These are phyloP conservation scores for Eragrostis nindensis DNA, from an alignment of 176 grass and related monocot species.

Conservation along the genomic window DNA sequence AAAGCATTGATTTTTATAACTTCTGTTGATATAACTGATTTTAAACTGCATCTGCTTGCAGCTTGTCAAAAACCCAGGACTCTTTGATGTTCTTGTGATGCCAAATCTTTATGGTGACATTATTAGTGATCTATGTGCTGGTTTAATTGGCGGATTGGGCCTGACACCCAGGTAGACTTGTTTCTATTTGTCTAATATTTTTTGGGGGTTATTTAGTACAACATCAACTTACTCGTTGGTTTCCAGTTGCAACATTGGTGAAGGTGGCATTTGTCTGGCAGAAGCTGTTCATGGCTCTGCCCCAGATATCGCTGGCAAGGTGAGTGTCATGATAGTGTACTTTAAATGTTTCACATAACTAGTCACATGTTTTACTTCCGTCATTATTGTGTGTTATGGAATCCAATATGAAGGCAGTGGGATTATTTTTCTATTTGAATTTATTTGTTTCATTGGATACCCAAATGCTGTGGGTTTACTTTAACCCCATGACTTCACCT, in stretches of 20 bases:
- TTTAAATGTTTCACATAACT: not conserved
- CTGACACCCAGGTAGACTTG: constrained; percentile 87
- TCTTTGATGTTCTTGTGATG: constrained; percentile 98
- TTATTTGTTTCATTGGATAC: not conserved
- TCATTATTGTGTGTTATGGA: not conserved
- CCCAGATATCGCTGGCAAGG: constrained; percentile 97
- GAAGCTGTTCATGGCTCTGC: constrained; percentile 99
- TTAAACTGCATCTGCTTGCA: constrained; percentile 45
- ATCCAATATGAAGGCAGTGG: not conserved
- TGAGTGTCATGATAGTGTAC: constrained; percentile 27
- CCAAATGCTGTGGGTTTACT: not conserved
- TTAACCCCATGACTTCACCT: not conserved
- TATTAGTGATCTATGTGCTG: constrained; percentile 98
- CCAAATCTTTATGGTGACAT: constrained; percentile 99
- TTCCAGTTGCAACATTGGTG: constrained; percentile 92
- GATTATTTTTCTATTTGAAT: not conserved
- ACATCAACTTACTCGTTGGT: constrained; percentile 6
- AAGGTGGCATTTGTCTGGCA: constrained; percentile 93
- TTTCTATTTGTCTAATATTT: constrained; percentile 19
- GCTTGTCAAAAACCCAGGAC: constrained; percentile 89
- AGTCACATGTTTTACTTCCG: constrained; percentile 6
- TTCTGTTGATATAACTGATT: constrained; percentile 20
- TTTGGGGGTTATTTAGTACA: constrained; percentile 1
- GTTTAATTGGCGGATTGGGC: constrained; percentile 90
- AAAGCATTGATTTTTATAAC: not conserved